Evolutionary conservation across 176 grass and related monocot species (phyloP).

Genomic region (Oryza australiensis): DNA sequence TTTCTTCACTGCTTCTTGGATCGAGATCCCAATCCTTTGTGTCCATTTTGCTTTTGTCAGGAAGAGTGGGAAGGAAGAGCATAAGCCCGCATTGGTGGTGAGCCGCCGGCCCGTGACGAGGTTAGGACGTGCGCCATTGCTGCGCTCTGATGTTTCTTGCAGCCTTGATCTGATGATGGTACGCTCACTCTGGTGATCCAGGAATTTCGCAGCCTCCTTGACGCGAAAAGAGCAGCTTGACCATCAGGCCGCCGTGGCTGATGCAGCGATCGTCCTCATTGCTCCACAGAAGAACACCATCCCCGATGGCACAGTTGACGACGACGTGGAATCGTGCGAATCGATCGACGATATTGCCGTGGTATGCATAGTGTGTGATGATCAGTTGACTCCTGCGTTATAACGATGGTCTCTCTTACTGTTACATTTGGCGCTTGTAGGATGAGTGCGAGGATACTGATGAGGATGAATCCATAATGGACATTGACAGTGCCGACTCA

Average conservation of each 20-base stretch:
- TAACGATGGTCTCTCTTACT: slow-evolving; percentile 5
- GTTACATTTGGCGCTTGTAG: slow-evolving; percentile 33
- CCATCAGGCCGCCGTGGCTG: slow-evolving; percentile 26
- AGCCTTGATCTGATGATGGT: neutral
- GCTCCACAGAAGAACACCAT: slow-evolving; percentile 25
- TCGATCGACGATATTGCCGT: slow-evolving; percentile 31
- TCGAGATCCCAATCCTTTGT: slow-evolving; percentile 24
- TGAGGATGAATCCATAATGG: slow-evolving; percentile 45
- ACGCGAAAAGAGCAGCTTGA: slow-evolving; percentile 34
- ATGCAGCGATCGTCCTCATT: neutral
- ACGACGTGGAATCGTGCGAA: slow-evolving; percentile 30
- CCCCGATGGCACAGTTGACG: neutral
- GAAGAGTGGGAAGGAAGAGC: slow-evolving; percentile 35
- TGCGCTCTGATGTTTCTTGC: slow-evolving; percentile 19
- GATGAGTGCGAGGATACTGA: slow-evolving; percentile 45
- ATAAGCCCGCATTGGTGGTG: slow-evolving; percentile 21
- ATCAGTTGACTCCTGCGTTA: neutral
- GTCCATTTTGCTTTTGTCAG: slow-evolving; percentile 24
- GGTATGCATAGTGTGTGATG: slow-evolving; percentile 40
- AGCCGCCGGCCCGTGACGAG: slow-evolving; percentile 60
- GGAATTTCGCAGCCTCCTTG: slow-evolving; percentile 57
- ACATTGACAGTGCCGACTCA: slow-evolving; percentile 64
- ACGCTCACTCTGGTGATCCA: slow-evolving; percentile 31
- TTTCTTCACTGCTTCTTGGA: slow-evolving; percentile 11
- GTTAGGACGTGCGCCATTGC: slow-evolving; percentile 31